Conservation (phyloP, 306 rosid species). For the Prunus fruticosa region DNA sequence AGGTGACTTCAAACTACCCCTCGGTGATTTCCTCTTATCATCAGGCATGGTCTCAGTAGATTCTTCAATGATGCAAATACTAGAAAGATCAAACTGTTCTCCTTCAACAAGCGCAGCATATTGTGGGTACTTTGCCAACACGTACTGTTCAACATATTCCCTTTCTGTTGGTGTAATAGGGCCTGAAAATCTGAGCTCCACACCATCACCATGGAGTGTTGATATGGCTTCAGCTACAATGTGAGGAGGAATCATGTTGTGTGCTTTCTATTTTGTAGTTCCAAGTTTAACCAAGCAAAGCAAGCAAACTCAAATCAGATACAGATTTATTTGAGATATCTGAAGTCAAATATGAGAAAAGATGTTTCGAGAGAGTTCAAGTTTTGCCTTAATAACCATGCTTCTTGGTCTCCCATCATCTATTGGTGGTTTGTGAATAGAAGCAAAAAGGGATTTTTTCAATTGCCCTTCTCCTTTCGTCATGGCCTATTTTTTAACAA, state of each 20-base stretch:
- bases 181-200: slow-evolving; percentile 90
- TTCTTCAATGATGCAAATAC: slow-evolving; percentile 70
- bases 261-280: slow-evolving; percentile 37
- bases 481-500: slow-evolving; percentile 18
- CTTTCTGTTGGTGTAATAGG: slow-evolving; percentile 86
- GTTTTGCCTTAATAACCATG: slow-evolving; percentile 64
- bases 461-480: slow-evolving; percentile 38
- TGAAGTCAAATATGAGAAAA: background rate
- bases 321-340: slow-evolving; percentile 9
- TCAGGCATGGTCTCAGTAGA: slow-evolving; percentile 45
- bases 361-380: background rate
- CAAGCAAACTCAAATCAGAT: background rate
- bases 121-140: slow-evolving; percentile 83
- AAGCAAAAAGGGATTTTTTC: slow-evolving; percentile 38
- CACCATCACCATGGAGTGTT: slow-evolving; percentile 50
- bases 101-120: slow-evolving; percentile 62
- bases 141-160: slow-evolving; percentile 79
- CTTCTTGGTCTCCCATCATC: slow-evolving; percentile 75
- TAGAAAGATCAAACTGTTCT: slow-evolving; percentile 63
- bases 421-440: slow-evolving; percentile 39
- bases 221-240: slow-evolving; percentile 60
- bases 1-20: slow-evolving; percentile 25
- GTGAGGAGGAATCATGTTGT: slow-evolving; percentile 47
- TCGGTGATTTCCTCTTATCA: slow-evolving; percentile 60
- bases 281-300: slow-evolving; percentile 9